Conservation (phyloP, 2,329 filamentous ascomycete genomes). For the Myriosclerotinia duriaeana region DNA sequence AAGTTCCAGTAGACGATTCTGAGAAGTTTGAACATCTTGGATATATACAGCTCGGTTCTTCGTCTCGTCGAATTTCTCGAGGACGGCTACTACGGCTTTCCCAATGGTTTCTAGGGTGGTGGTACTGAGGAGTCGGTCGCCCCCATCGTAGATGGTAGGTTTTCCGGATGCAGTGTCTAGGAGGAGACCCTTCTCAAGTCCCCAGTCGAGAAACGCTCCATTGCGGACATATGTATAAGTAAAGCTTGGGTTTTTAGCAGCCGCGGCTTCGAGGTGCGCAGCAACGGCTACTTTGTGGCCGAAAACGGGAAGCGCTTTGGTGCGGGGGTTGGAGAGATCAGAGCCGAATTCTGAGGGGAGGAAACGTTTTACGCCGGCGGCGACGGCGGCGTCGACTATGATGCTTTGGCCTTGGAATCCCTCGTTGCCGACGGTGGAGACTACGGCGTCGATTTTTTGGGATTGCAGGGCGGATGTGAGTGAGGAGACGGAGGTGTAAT, state of each 20-base stretch:
- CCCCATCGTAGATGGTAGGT: constrained; percentile 50
- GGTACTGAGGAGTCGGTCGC: constrained; percentile 49
- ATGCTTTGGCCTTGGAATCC: constrained; percentile 47
- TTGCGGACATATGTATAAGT: constrained; percentile 56
- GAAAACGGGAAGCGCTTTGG: constrained; percentile 51
- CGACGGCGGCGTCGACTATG: constrained; percentile 57
- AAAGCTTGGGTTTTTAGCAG: constrained; percentile 45
- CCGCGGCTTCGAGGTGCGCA: constrained; percentile 45
- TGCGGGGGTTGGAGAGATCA: constrained; percentile 43
- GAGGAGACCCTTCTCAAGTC: constrained; percentile 46
- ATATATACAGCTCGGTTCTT: constrained; percentile 52
- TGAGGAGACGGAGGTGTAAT: constrained; percentile 46
- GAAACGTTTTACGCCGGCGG: constrained; percentile 60
- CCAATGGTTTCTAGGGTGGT: constrained; percentile 51
- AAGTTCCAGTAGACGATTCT: constrained; percentile 44
- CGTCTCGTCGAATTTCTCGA: constrained; percentile 52
- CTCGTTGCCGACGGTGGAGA: constrained; percentile 48
- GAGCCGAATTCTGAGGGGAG: constrained; percentile 58
- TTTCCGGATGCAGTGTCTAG: constrained; percentile 47
- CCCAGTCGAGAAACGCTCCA: constrained; percentile 61
- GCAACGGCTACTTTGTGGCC: constrained; percentile 48
- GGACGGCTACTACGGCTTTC: constrained; percentile 50
- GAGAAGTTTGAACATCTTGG: constrained; percentile 47
- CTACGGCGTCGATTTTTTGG: constrained; percentile 53
- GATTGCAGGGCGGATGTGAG: constrained; percentile 51